Conservation (phyloP, 2,329 filamentous ascomycete genomes). For the Scedosporium minutisporum region DNA sequence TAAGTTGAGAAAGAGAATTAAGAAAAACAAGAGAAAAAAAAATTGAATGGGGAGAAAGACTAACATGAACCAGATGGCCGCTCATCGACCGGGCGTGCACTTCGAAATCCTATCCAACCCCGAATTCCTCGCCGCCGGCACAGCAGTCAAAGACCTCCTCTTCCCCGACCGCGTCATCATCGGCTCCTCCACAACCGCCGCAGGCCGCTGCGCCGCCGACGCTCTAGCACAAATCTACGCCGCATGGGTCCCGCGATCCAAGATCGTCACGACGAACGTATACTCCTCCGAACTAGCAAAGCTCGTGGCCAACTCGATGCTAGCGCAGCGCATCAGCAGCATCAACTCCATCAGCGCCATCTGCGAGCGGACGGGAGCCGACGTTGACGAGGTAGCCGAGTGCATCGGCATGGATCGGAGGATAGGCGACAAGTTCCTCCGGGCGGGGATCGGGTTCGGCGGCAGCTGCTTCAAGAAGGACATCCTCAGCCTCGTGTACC, state of each 20-base stretch:
- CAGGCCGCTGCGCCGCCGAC: slow-evolving; percentile 52
- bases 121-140: slow-evolving; percentile 72
- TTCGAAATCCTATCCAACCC: slow-evolving; percentile 76
- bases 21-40: background rate
- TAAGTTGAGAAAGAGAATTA: slow-evolving; percentile 26
- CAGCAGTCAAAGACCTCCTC: slow-evolving; percentile 61
- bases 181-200: slow-evolving; percentile 52
- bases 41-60: background rate
- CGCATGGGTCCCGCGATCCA: slow-evolving; percentile 56
- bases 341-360: slow-evolving; percentile 76
- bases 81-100: slow-evolving; percentile 50
- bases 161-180: slow-evolving; percentile 67
- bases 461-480: slow-evolving; percentile 80
- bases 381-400: slow-evolving; percentile 61
- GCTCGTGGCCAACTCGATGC: slow-evolving; percentile 69
- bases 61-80: slow-evolving; percentile 34
- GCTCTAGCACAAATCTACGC: slow-evolving; percentile 58
- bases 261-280: slow-evolving; percentile 63
- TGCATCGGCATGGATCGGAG: slow-evolving; percentile 61
- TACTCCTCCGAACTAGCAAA: slow-evolving; percentile 75
- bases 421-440: slow-evolving; percentile 64
- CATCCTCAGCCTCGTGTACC: slow-evolving; percentile 62
- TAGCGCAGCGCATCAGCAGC: slow-evolving; percentile 70
- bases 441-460: slow-evolving; percentile 68
- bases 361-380: slow-evolving; percentile 66